Evolutionary conservation across 2,329 filamentous ascomycete genomes (phyloP).

Genomic region (Diaporthe eres): DNA sequence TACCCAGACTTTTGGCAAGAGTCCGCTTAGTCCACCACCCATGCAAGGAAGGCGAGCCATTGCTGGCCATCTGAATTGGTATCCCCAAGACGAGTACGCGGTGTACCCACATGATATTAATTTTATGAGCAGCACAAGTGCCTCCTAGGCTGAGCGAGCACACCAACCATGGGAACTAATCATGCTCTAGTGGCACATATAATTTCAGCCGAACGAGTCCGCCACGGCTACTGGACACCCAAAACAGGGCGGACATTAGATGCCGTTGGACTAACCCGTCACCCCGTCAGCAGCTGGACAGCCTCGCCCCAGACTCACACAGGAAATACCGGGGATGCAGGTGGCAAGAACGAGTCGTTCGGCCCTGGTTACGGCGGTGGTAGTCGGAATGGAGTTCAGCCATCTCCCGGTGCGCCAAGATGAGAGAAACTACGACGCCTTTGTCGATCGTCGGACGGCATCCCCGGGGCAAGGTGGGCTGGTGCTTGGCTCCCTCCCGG

Average conservation of each 20-base stretch:
- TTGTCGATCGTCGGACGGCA: constrained; percentile 23
- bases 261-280: neutral
- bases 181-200: neutral
- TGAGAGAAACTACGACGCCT: constrained; percentile 21
- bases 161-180: neutral
- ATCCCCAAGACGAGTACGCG: neutral
- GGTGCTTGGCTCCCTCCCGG: constrained; percentile 32
- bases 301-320: neutral
- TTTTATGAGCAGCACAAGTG: neutral
- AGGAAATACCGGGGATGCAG: neutral
- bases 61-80: neutral
- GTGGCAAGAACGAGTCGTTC: constrained; percentile 27
- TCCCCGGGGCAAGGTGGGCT: constrained; percentile 1
- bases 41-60: neutral
- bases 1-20: neutral
- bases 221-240: neutral
- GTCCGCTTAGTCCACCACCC: neutral
- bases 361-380: constrained; percentile 11
- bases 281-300: constrained; percentile 10
- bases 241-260: neutral
- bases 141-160: neutral
- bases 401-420: constrained; percentile 24
- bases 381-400: constrained; percentile 7
- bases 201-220: neutral
- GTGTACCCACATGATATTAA: neutral